phyloP scores from a whole-genome alignment of 2,329 filamentous ascomycete species.

The Tympanopsis confertula region DNA sequence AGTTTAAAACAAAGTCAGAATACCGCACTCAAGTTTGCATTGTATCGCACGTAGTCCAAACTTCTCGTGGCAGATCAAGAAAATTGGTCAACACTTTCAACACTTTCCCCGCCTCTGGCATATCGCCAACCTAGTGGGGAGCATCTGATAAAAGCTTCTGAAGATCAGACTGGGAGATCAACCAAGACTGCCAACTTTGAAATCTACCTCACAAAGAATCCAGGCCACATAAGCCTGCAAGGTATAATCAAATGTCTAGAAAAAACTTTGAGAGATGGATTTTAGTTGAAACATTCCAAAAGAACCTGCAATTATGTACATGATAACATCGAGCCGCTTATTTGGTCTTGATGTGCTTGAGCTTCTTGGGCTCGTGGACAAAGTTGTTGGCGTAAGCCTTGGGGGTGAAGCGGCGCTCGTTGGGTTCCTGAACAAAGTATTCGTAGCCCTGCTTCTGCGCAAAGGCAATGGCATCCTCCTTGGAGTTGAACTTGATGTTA shows the following conservation, averaged over 20 bases:
- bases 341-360: conserved; percentile 79
- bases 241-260: no score
- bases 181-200: no score
- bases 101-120: no score
- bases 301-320: not conserved
- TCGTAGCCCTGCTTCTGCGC: conserved; percentile 99
- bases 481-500: conserved; percentile 76
- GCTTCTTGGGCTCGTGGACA: conserved; percentile 68
- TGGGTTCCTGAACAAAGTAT: conserved; percentile 96
- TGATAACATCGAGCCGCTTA: conserved; percentile 26
- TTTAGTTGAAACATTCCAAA: not conserved
- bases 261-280: not conserved
- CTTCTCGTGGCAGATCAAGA: no score
- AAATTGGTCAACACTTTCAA: no score
- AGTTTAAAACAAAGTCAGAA: no score
- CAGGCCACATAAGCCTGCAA: no score
- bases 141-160: no score
- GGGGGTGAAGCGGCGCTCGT: conserved; percentile 70
- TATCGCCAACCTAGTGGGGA: no score
- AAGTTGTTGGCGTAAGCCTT: conserved; percentile 99
- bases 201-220: not conserved
- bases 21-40: no score
- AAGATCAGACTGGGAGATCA: no score
- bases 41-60: no score
- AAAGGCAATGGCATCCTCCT: conserved; percentile 89